phyloP scores from a whole-genome alignment of 768 basidiomycete species.

The Termitomyces sp. region DNA sequence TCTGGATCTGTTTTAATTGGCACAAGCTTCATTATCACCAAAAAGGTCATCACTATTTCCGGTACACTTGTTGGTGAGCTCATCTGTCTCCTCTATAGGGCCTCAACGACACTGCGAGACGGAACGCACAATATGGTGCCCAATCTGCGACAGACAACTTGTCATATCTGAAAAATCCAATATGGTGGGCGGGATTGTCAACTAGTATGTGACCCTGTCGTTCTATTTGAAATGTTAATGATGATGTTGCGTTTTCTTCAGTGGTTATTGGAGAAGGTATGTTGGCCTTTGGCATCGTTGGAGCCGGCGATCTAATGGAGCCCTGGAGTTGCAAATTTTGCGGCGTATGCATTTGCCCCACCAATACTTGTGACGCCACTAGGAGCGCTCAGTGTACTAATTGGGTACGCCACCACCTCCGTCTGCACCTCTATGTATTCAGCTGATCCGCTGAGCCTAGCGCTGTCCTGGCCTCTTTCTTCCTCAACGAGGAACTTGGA shows the following conservation, averaged over 20 bases:
- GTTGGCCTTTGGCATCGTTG: background rate
- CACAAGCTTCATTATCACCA: conserved; percentile 97
- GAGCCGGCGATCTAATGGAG: conserved; percentile 7
- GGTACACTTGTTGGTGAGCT: background rate
- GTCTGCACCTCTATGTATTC: background rate
- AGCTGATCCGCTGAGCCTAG: conserved; percentile 38
- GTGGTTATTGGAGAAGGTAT: conserved; percentile 92
- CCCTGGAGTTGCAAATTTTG: conserved; percentile 77
- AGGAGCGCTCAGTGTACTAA: conserved; percentile 94
- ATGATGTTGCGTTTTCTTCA: conserved; percentile 30
- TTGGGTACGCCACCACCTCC: conserved; percentile 65
- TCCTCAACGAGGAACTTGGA: conserved; percentile 91
- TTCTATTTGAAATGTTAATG: conserved; percentile 6
- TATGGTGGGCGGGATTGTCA: conserved; percentile 97
- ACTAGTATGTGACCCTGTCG: conserved; percentile 61
- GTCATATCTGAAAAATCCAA: conserved; percentile 84
- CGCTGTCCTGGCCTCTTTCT: conserved; percentile 89
- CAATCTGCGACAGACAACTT: conserved; percentile 78
- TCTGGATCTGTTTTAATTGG: conserved; percentile 87
- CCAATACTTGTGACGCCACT: conserved; percentile 97
- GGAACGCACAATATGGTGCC: conserved; percentile 41
- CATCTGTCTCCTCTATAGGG: conserved; percentile 53
- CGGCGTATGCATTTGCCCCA: conserved; percentile 96
- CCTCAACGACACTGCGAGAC: conserved; percentile 78
- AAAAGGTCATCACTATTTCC: conserved; percentile 64